These are phyloP conservation scores for Scleroderma citrinum DNA, from an alignment of 768 basidiomycete genomes.

Conservation along the genomic window DNA sequence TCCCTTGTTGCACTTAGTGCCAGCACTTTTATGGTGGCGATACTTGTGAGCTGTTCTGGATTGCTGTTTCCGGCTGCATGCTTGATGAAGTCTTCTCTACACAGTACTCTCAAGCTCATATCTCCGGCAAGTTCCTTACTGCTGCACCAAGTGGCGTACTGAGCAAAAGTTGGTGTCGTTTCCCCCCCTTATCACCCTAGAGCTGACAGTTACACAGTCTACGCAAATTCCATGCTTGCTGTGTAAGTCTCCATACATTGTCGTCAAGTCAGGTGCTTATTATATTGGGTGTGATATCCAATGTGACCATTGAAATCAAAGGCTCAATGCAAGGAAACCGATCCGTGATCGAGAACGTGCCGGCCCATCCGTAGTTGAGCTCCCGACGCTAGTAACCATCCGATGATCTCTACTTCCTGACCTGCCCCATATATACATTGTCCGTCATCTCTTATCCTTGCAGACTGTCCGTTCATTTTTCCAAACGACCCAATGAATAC, in stretches of 20 bases:
- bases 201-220: constrained; percentile 6
- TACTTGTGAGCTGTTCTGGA: constrained; percentile 7
- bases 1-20: constrained; percentile 4
- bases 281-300: not conserved
- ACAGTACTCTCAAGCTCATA: constrained; percentile 12
- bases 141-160: constrained; percentile 10
- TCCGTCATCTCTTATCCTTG: too few relatives aligned
- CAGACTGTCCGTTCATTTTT: too few relatives aligned
- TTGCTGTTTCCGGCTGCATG: not conserved
- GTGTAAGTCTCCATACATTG: constrained; percentile 11
- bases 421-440: too few relatives aligned
- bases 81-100: not conserved
- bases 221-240: constrained; percentile 19
- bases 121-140: constrained; percentile 1
- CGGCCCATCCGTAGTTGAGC: constrained; percentile 2
- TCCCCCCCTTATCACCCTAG: not conserved
- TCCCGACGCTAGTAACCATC: constrained; percentile 8
- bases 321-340: constrained; percentile 6
- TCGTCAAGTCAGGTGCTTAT: not conserved
- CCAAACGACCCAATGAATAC: too few relatives aligned
- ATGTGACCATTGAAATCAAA: not conserved
- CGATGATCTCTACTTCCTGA: too few relatives aligned
- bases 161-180: constrained; percentile 1
- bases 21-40: constrained; percentile 5
- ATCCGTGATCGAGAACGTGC: constrained; percentile 3